Base-by-base conservation (phyloP, 352 stramenopile species). In the Phytophthora cactorum region DNA sequence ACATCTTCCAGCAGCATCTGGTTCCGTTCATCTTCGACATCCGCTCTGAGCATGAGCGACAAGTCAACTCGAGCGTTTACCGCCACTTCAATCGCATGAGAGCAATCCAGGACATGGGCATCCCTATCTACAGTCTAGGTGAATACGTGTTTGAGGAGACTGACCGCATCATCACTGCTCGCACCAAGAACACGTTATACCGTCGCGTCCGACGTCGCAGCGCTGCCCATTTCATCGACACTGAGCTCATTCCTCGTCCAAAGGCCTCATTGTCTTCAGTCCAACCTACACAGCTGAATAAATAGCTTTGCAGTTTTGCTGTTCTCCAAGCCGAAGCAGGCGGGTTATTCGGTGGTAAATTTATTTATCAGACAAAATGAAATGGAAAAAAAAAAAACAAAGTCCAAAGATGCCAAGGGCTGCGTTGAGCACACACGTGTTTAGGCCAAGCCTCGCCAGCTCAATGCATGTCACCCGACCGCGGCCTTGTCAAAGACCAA, bases 1-100 rank as follows among this genome's bases (percentile, higher is more conserved):
- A 91, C 44, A 88, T 90, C 55, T 90, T 92, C 68, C 86, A 95
- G 64, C 82, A 94, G 61, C 78, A 81, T 59, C 57, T 93, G 14
- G 77, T 88, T 45, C 82, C 80, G 5, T 92, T 91, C 34, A 70
- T 91, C 51, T 89, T 88, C 49, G 71, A 82, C 51, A 90, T 88
- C 51, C 71, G 63, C 5, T 74, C 81, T 1, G 49, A 75, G 17
- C 84, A 58, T 38, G 84, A 92, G 47, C 77, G 82, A 34, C 66
- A 84, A 43, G 74, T 89, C 43, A 72, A 82, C 60, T 91, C 84
- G 15, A 90, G 83, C 51, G 86, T 92, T 46, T 92, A 94, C 59
- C 82, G 86, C 15, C 84, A 95, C 50, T 85, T 89, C 28, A 66
- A 63, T 22, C 84, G 71, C 43, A 86, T 95, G 74, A 75, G 82